Evolutionary conservation across 306 rosid genomes (phyloP).

Genomic region (Pachyrhizus erosus): DNA sequence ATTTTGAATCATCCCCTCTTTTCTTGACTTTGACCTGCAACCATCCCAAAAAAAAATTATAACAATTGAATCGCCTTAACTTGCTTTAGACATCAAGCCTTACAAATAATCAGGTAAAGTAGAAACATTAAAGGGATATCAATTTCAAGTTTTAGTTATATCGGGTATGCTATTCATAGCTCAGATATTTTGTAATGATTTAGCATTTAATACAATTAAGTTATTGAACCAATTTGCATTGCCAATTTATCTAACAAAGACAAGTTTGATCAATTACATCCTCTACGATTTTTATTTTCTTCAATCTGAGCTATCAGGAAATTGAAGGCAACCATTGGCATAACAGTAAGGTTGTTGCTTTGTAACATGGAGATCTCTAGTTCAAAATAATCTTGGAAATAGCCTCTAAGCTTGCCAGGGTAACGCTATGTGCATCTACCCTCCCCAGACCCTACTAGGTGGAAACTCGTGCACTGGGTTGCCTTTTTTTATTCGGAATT

Average conservation of each 20-base stretch:
- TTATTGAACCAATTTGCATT: background rate
- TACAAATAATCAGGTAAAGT: slow-evolving; percentile 25
- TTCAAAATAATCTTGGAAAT: background rate
- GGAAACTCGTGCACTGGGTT: background rate
- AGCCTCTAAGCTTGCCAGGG: background rate
- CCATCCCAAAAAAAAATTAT: slow-evolving; percentile 28
- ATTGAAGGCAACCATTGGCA: background rate
- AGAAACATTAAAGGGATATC: slow-evolving; percentile 27
- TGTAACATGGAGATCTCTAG: background rate
- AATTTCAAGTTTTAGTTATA: slow-evolving; percentile 21
- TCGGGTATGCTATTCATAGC: slow-evolving; percentile 8
- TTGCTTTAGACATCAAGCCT: slow-evolving; percentile 7
- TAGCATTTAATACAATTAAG: background rate
- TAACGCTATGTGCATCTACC: background rate
- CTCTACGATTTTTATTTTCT: slow-evolving; percentile 23
- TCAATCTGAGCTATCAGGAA: slow-evolving; percentile 20
- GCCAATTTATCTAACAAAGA: background rate
- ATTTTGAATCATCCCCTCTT: slow-evolving; percentile 97
- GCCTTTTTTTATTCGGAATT: slow-evolving; percentile 1
- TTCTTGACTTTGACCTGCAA: slow-evolving; percentile 94
- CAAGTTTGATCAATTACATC: background rate
- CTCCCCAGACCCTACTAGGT: background rate
- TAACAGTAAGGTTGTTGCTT: background rate
- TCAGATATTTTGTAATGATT: background rate
- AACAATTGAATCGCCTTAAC: slow-evolving; percentile 22